Base-by-base conservation (phyloP, 2,329 filamentous ascomycete genomes). In the Fusarium avenaceum region DNA sequence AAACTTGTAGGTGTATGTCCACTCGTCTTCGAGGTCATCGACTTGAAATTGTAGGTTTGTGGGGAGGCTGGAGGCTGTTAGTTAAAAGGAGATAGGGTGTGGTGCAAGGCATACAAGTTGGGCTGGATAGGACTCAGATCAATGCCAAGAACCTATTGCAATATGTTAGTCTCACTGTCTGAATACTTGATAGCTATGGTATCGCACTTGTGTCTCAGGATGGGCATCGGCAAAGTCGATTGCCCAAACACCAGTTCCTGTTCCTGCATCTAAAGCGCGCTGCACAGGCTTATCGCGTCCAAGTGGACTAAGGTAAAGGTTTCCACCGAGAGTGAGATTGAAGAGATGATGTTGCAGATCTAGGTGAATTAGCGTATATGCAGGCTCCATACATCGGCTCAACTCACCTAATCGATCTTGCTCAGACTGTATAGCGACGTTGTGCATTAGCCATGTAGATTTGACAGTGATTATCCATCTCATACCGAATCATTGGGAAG, bases 11-110 rank as follows among this genome's bases (percentile, higher is more conserved):
- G 66, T 64, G 20, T 75, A 82, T 2, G 74, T 76, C 81, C 81
- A 83, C n/a, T 76, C 72, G 19, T 78, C 76, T 42, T 81, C 79
- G 10, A 79, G 63, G 59, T 83, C 80, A 55, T 84, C 81, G 43
- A 84, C 74, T 30, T 82, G 80, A 65, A 86, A 87, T 10, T 76
- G 73, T 5, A 85, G 78, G 52, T 87, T 87, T 1, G 82, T 78
- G 3, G 84, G 84, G 4, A 85, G 81, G 69, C 80, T 81, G 24
- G 1, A 3, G 3, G 7, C 14, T 9, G 11, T 68, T 14, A 65
- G 51, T 46, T 10, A 9, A 33, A 6, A 2, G 3, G 14, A 10
- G n/a, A 4, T 8, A 3, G 3, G 20, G 6, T 14, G 8, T 42
- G 13, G 3, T 20, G 8, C 26, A 6, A 6, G 2, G 55, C 75